Evolutionary conservation across 106 monocot genomes (phyloP), one percentile per base, ranked within the genome.

Genomic region (Platanthera zijinensis): DNA sequence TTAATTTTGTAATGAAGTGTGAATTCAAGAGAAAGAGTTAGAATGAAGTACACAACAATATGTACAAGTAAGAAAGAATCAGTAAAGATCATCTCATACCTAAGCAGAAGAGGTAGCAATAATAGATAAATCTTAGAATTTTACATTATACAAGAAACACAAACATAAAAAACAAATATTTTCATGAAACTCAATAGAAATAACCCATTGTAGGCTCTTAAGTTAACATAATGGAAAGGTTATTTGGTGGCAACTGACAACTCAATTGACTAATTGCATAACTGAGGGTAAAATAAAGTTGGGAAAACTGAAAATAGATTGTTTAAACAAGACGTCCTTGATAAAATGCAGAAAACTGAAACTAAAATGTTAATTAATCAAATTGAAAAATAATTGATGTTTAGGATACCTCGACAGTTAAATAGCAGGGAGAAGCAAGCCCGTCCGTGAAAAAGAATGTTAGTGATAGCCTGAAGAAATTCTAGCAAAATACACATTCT

Each of bases 401-500:
- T 74, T 28, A 52, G n/a, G 76, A 71, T 52, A 91, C 95, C 95
- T 95, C 95, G 53, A 87, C 71, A 52, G 84, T 86, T 76, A 95
- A 89, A 80, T 95, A 95, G 74, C 74, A 85, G 62, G 92, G 84
- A 25, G 95, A 92, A 51, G 92, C 87, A 77, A 95, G 95, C 11
- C 92, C 92, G 82, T 95, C 95, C 66, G 95, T 86, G 81, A 95
- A 92, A 85, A 92, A 95, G 86, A 89, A 95, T 69, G 89, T 82
- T 56, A 92, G 95, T 14, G 87, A 89, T 46, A 95, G 52, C 71
- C 95, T 84, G 73, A 89, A 95, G 64, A 95, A 86, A 77, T 85
- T 85, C 95, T 95, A 89, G 14, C 49, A 67, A 77, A 83, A 50
- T n/a, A 30, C n/a, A n/a, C n/a, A n/a, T n/a, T n/a, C n/a, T n/a